Base-by-base conservation (phyloP, 768 basidiomycete species). In the Leccinum broughii region DNA sequence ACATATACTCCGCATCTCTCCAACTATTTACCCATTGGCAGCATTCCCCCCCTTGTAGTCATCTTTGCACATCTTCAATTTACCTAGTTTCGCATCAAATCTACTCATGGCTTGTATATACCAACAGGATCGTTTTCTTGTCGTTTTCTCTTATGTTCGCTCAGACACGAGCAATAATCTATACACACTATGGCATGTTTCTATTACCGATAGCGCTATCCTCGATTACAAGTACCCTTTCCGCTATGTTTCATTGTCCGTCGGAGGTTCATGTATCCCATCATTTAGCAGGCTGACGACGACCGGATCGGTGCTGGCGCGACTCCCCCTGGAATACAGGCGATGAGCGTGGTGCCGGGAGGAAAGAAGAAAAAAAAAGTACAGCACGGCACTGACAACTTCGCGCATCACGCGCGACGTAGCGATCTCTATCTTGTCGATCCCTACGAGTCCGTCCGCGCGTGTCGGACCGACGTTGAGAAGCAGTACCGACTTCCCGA, bases 401-500 rank as follows among this genome's bases (percentile, higher is more conserved):
- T 87, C 84, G 50, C 81, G 78, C 75, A 97, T 80, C 37, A 96
- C 83, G n/a, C 74, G 72, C 7, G 94, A 90, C 51, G 86, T 88
- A 5, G 83, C 76, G 59, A 91, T 79, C 60, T 95, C 92, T 59
- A 97, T 80, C 75, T 94, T 92, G 63, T 90, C 86, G 54, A 96
- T 76, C 8, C 83, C 89, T 6, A 76, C 70, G 46, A 88, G 68
- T 28, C 73, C 76, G 70, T 98, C 96, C 3, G 89, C 95, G 46
- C 96, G 84, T 3, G 93, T 89, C 3, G 94, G 94, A 7, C 96
- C 96, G 22, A 92, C 77, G 64, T 97, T 96, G 54, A 98, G 78
- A 51, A 95, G 78, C 59, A 96, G 74, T 6, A 94, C 86, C 0
- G 89, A 88, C 74, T 93, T 96, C 22, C 81, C 78, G 15, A 85